phyloP scores from a whole-genome alignment of 163 green algal species.

The Prototheca stagnorum region DNA sequence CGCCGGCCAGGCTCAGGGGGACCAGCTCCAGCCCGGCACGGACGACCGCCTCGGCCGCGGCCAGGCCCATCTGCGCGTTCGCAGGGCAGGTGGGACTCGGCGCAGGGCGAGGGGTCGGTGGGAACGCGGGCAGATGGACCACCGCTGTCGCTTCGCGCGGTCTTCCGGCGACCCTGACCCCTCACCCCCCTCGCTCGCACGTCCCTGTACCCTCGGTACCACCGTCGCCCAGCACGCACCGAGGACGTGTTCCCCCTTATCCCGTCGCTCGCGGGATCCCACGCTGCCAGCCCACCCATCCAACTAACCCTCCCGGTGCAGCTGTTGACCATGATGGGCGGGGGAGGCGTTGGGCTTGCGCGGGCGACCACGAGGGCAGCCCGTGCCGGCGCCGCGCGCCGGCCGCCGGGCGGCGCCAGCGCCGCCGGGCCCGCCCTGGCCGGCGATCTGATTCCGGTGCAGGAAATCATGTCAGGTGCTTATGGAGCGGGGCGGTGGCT shows the following conservation, averaged over 20 bases:
- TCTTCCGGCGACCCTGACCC: background rate
- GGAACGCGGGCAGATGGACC: background rate
- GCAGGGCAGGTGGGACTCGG: background rate
- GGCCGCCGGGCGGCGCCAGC: too few species aligned
- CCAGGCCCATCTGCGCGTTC: conserved; percentile 70
- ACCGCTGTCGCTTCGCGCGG: background rate
- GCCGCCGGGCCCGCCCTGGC: too few species aligned
- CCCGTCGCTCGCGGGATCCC: too few species aligned
- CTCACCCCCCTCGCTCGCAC: background rate
- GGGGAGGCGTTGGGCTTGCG: too few species aligned
- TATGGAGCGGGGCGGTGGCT: too few species aligned
- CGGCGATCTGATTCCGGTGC: too few species aligned
- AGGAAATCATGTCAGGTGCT: too few species aligned
- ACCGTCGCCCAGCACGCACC: too few species aligned
- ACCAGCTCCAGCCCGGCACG: conserved; percentile 56
- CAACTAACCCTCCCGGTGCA: conserved; percentile 67
- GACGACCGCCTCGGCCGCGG: conserved; percentile 64
- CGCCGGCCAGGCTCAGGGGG: conserved; percentile 64
- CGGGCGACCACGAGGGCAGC: too few species aligned
- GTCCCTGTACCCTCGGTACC: too few species aligned
- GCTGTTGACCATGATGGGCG: conserved; percentile 74
- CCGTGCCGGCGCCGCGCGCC: too few species aligned
- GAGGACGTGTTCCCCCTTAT: too few species aligned
- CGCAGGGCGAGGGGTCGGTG: background rate
- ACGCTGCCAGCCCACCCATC: background rate